Base-by-base conservation (phyloP, 2,329 filamentous ascomycete genomes). In the Drechslera avenae region DNA sequence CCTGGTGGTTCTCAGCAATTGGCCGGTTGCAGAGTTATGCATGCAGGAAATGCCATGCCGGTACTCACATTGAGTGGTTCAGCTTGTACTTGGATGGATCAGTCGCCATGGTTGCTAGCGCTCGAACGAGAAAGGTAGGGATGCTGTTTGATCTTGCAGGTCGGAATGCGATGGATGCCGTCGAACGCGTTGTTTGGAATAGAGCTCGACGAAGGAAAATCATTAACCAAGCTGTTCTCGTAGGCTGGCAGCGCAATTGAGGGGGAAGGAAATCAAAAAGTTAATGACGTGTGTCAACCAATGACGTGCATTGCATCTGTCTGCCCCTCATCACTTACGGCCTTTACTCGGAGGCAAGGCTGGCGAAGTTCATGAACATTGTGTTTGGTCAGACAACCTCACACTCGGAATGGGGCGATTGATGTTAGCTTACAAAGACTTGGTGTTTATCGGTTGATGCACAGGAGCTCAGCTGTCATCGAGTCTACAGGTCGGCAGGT, bases 41-140 rank as follows among this genome's bases (percentile, higher is more conserved):
- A 19, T 16, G 30, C 39, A 43, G 18, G 18, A 32, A 50, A 33
- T 44, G 48, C 39, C 46, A 52, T 58, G 50, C 30, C 28, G 56
- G 50, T 68, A 58, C 71, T 54, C 54, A 74, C 74, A 79, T 83
- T 66, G 78, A 77, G 76, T 84, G 84, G 71, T 86, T 85, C 50
- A 86, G 78, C 75, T 85, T 86, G 76, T 87, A 88, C 63, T 79
- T 84, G 56, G 77, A 78, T 23, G 83, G 77, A 68, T 87, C 81
- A 45, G 85, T 84, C 41, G 76, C 60, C 75, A 81, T 79, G 68
- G 76, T 81, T 75, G 79, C 77, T 60, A 75, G 66, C 32, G 65
- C 49, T 58, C 66, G 59, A 16, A 53, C 23, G 2, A 59, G 44
- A 21, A 10, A 51, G 36, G 44, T 57, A n/a, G 57, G 44, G 30